A percentile compares a stretch with the other conserved stretches of the same genome.
Evolutionary conservation across 2,329 filamentous ascomycete species (phyloP).

Genomic region (Metarhizium guizhouense): DNA sequence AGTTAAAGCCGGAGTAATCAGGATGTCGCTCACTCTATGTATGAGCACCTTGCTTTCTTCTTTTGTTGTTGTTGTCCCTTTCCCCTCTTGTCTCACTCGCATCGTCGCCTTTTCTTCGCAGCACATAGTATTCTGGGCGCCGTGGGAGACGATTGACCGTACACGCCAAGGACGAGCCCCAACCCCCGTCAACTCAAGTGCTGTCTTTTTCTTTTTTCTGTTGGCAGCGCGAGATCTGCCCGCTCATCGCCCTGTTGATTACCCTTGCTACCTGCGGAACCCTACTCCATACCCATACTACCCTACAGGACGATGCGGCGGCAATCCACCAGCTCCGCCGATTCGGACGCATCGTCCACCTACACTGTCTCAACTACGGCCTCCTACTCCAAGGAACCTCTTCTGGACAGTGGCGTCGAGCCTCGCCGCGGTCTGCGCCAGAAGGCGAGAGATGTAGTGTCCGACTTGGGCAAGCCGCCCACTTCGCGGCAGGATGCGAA

Average conservation of each 20-base stretch:
- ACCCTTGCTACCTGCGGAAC: not conserved
- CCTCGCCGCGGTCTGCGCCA: constrained; percentile 19
- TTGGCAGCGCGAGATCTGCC: too few species aligned
- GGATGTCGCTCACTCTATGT: not conserved
- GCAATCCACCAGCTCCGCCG: constrained; percentile 16
- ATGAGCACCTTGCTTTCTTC: not conserved
- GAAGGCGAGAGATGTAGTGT: constrained; percentile 23
- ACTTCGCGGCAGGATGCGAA: constrained; percentile 22
- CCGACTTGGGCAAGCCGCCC: constrained; percentile 23
- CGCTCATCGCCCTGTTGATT: not conserved
- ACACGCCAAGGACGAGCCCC: too few species aligned
- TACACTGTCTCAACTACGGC: constrained; percentile 21
- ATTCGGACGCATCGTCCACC: constrained; percentile 21
- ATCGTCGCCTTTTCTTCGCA: too few species aligned
- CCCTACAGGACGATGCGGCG: constrained; percentile 11
- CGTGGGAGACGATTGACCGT: too few species aligned
- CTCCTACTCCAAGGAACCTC: constrained; percentile 18
- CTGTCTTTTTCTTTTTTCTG: too few species aligned
- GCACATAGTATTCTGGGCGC: too few species aligned
- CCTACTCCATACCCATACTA: not conserved
- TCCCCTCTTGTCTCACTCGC: too few species aligned
- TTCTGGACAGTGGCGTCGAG: constrained; percentile 2
- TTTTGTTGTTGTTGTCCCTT: not conserved
- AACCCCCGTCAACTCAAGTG: too few species aligned
- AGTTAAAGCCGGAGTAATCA: not conserved